Evolutionary conservation across 1,139 yeast genomes (phyloP), one percentile per base, ranked within the genome.

Genomic region (Kurtzmaniella quercitrusa): DNA sequence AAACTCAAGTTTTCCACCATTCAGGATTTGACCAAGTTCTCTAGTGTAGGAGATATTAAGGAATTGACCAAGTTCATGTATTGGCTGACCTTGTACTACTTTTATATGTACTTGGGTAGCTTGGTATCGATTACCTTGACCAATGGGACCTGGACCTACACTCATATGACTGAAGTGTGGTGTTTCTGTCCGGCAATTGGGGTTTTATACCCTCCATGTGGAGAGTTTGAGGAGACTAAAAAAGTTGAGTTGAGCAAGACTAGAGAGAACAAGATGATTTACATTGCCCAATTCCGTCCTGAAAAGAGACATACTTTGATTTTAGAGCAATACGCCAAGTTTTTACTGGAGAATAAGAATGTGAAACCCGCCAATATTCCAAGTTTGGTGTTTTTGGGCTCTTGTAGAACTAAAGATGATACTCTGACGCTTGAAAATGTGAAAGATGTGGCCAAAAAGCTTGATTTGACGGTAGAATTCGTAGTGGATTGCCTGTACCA

Each of bases 241-340:
- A 38, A 14, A 3, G n/a, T 3, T n/a, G 12, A 1, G 25, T 11
- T 18, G 14, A 14, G 25, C 42, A 56, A 55, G 21, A 46, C 17
- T 1, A 72, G 95, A 48, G 65, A 73, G 43, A 79, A 84, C 43
- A 73, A 73, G 31, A 70, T 90, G 47, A 73, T 93, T 8, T 89
- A 85, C 47, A 67, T 94, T 42, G 98, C 98, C 0, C 99, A 94
- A 63, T 94, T 88, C 65, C 79, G 99, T 47, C 94, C 96, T 1
- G 99, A 94, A 60, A 94, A 94, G 63, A 81, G 98, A 50, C 98
- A 94, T 58, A 73, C 65, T 16, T 68, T 93, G 43, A 75, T 91
- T 3, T 63, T 93, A 38, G 54, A 63, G 3, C 82, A 89, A 52
- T 94, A 79, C 63, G 68, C 80, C 10, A 63, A 71, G 43, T 85